Conservation (phyloP, 257 asterid species). For the Lycium barbarum region DNA sequence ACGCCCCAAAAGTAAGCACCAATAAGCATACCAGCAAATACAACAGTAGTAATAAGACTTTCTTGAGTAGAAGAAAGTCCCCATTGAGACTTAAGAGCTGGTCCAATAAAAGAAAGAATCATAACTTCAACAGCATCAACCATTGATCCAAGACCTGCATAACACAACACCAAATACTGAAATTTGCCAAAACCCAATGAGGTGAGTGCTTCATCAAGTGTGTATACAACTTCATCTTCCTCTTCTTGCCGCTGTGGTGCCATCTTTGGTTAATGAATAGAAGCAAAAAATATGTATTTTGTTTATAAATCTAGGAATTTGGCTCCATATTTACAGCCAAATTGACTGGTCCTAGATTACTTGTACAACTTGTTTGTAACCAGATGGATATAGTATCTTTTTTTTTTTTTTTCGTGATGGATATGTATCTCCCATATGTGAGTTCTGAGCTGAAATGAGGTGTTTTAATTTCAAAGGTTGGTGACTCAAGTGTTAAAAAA, state of each 20-base stretch:
- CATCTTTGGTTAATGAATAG: background rate
- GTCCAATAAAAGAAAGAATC: slow-evolving; percentile 80
- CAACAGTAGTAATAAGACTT: slow-evolving; percentile 68
- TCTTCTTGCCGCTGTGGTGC: background rate
- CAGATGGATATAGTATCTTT: too few relatives aligned
- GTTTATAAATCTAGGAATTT: background rate
- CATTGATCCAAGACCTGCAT: slow-evolving; percentile 81
- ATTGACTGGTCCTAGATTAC: too few relatives aligned
- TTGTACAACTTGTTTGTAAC: too few relatives aligned
- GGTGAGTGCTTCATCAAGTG: slow-evolving; percentile 71
- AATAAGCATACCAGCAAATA: slow-evolving; percentile 82
- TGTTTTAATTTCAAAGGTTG: too few relatives aligned
- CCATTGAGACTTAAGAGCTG: slow-evolving; percentile 70
- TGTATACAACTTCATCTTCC: slow-evolving; percentile 37
- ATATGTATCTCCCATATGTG: too few relatives aligned
- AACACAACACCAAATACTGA: slow-evolving; percentile 60
- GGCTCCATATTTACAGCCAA: too few relatives aligned
- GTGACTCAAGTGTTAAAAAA: too few relatives aligned
- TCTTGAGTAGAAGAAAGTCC: slow-evolving; percentile 70
- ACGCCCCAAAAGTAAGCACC: slow-evolving; percentile 81
- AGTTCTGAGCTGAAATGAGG: too few relatives aligned
- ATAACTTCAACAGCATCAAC: slow-evolving; percentile 84
- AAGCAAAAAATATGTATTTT: background rate
- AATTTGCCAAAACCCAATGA: slow-evolving; percentile 82
- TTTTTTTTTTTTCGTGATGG: too few relatives aligned